Base-by-base conservation (phyloP, 139 green algal genomes). In the Astrephomene gubernaculifera region DNA sequence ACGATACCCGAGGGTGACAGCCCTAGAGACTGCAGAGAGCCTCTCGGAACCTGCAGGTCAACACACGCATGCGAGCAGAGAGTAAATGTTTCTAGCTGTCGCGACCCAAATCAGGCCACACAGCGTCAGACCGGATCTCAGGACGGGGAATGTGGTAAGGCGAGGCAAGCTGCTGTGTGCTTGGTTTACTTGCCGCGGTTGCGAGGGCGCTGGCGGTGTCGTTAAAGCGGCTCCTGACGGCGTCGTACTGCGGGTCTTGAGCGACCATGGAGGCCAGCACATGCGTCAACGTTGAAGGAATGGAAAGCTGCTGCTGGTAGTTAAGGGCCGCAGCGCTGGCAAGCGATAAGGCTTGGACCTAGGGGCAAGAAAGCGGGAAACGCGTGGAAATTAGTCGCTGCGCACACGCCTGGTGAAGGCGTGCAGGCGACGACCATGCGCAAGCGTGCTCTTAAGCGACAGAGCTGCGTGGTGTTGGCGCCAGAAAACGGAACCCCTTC, bases 231-330 rank as follows among this genome's bases (percentile, higher is more conserved):
- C 17, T 14, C 31, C n/a, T 19, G 10, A 80, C 45, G 5, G 49
- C 10, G 7, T 67, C n/a, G n/a, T 80, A 80, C 33, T 67, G 29
- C 1, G 71, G 71, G 44, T 80, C n/a, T 45, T 67, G 71, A n/a
- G 45, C 22, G 9, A 80, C 71, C 19, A 57, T 24, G 21, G 45
- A 33, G 0, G 71, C 71, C 31, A 80, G 71, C 71, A 80, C 71
- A 10, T 45, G 12, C 27, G 49, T 49, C 49, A 67, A 49, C 9
- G 45, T 49, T 45, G 45, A 80, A 31, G 49, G 31, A 14, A 36
- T 54, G 71, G 19, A 41, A 4, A 80, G 71, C 31, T 61, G 71
- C 71, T 80, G 45, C 14, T 25, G 31, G 71, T 80, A 80, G 49
- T 65, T 31, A 12, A 36, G 2, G 4, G 44, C 44, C 49, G 49